These are phyloP conservation scores for Chrysopogon serrulatus DNA, from an alignment of 176 grass and related monocot species.

Conservation along the genomic window DNA sequence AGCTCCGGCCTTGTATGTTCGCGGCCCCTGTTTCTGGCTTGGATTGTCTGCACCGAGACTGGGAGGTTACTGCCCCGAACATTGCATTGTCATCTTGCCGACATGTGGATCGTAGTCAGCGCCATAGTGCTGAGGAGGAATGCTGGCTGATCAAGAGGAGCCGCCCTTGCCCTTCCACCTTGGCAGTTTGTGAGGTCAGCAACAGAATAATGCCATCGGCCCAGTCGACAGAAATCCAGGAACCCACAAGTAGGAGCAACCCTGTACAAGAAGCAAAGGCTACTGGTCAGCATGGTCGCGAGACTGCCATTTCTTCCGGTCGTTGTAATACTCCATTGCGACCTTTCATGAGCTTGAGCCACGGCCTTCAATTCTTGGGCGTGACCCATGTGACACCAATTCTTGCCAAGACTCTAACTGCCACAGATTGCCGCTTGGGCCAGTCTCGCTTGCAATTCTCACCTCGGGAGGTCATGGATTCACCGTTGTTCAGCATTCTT, in stretches of 20 bases:
- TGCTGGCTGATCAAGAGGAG: not conserved
- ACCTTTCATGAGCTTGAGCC: not conserved
- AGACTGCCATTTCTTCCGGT: not conserved
- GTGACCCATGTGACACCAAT: not conserved
- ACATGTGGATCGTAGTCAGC: not conserved
- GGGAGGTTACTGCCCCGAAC: not conserved
- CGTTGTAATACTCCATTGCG: not conserved
- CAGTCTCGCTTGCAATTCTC: not conserved
- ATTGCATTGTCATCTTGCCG: not conserved
- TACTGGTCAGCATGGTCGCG: not conserved
- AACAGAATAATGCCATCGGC: not conserved
- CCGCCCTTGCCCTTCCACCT: not conserved
- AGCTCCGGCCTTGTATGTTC: not conserved
- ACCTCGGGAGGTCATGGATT: not conserved
- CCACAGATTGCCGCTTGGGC: not conserved
- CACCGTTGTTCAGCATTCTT: not conserved
- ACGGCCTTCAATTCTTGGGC: not conserved
- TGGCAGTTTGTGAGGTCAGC: not conserved
- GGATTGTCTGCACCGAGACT: not conserved
- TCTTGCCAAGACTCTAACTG: not conserved
- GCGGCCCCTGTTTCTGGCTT: not conserved
- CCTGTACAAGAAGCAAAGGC: not conserved
- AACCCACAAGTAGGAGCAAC: not conserved
- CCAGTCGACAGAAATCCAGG: not conserved
- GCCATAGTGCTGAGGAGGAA: not conserved